Evolutionary conservation across 495 filamentous ascomycete genomes (phyloP), one percentile per base, ranked within the genome.

Genomic region (Podospora anserina): DNA sequence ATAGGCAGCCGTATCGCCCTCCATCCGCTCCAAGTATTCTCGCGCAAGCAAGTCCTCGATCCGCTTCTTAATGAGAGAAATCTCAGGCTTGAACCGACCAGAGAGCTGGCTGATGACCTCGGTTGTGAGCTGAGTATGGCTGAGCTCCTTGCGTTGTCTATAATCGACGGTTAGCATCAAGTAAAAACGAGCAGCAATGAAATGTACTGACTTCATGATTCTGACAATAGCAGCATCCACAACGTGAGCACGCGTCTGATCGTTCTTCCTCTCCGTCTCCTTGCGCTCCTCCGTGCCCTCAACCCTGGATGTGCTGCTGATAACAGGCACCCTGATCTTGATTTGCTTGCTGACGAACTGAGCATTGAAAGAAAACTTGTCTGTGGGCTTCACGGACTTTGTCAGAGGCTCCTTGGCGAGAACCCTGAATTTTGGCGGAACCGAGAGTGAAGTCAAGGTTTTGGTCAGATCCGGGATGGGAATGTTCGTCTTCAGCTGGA

Each of bases 191-290:
- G 30, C n/a, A 11, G 66, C 67, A 57, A 61, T 23, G 56, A 58
- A 30, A 39, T 15, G 84, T 87, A 72, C 76, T 61, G 85, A 97
- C 94, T 97, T 97, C 94, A 97, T 97, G 75, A 94, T 96, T 18
- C 94, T 83, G 53, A 99, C 96, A 66, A 99, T 82, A 5, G 92
- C 92, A 54, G 95, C 93, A 74, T 98, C 95, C 62, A 97, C 91
- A 20, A 88, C 85, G 57, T 89, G 88, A 13, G 84, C 88, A 20
- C 95, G 84, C 53, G 90, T 89, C 67, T 94, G 89, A 65, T 93
- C 88, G 72, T 94, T 93, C 75, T 92, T 94, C 73, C 91, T 88
- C 77, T 96, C 92, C 2, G 95, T 98, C 69, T 93, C 89, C 72
- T 89, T 89, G 5, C 93, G 83, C 81, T 98, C 95, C 15, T 91